Percentiles rank a stretch among this genome's conserved stretches.
Evolutionary conservation across 306 rosid species (phyloP).

Genomic region (Inga laurina): DNA sequence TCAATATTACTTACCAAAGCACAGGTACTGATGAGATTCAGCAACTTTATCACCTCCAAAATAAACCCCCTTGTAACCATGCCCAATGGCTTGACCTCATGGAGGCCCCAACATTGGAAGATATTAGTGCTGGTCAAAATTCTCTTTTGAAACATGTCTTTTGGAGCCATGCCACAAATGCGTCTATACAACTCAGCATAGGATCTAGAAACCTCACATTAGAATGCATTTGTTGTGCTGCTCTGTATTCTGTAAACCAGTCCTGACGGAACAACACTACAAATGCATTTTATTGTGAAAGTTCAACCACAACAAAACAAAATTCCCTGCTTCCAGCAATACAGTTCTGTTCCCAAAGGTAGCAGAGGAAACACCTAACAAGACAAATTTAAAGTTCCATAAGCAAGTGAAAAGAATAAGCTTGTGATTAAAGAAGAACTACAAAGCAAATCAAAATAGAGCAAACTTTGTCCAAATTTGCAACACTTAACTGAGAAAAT

Average conservation of each 20-base stretch:
- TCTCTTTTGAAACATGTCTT: background rate
- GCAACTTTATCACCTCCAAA: background rate
- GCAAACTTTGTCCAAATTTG: background rate
- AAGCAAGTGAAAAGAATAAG: background rate
- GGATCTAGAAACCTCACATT: background rate
- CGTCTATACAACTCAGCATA: background rate
- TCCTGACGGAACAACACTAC: background rate
- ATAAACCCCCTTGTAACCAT: background rate
- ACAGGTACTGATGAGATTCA: background rate
- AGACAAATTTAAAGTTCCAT: background rate
- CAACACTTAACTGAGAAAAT: background rate
- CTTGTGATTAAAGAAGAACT: background rate
- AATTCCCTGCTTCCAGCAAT: background rate
- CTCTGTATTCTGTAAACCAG: background rate
- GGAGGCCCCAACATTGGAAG: background rate
- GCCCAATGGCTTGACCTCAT: background rate
- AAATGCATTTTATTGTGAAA: background rate
- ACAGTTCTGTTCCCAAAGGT: background rate
- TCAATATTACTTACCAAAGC: background rate
- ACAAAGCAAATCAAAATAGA: background rate
- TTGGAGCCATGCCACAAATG: background rate
- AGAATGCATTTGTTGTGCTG: background rate
- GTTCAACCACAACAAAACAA: background rate
- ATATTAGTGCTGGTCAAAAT: background rate
- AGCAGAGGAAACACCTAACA: background rate